Percentiles rank a stretch among this genome's conserved stretches.
phyloP scores from a whole-genome alignment of 2,329 filamentous ascomycete genomes.

The Alternaria incomplexa region DNA sequence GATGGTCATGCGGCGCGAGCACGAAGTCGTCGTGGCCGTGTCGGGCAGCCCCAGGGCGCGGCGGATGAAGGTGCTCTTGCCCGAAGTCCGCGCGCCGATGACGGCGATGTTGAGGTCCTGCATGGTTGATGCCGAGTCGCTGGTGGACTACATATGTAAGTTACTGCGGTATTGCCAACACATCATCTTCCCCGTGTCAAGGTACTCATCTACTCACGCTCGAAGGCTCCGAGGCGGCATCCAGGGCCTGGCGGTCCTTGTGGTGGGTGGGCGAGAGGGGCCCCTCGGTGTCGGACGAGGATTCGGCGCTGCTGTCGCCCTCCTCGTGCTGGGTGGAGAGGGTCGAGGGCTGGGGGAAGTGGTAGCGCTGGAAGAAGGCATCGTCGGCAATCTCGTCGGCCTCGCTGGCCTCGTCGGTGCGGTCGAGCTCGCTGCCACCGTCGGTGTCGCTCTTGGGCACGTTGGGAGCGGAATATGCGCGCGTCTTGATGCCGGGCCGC shows the following conservation, averaged over 20 bases:
- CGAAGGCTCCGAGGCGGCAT: slow-evolving; percentile 27
- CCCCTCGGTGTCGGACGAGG: slow-evolving; percentile 47
- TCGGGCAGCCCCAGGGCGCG: slow-evolving; percentile 61
- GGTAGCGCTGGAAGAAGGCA: slow-evolving; percentile 52
- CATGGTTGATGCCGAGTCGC: slow-evolving; percentile 43
- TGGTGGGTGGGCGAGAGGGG: slow-evolving; percentile 45
- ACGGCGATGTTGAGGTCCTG: slow-evolving; percentile 66
- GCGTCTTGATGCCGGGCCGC: slow-evolving; percentile 43
- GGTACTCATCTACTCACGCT: slow-evolving; percentile 39
- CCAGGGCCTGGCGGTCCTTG: slow-evolving; percentile 31
- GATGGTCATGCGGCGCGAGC: slow-evolving; percentile 62
- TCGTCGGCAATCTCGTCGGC: slow-evolving; percentile 48
- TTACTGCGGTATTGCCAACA: not conserved
- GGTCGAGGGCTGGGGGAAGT: slow-evolving; percentile 38
- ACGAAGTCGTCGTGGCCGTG: slow-evolving; percentile 50
- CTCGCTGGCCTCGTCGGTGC: slow-evolving; percentile 66
- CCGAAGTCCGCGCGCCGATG: slow-evolving; percentile 60
- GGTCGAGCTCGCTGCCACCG: slow-evolving; percentile 19
- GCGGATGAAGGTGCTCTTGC: slow-evolving; percentile 66
- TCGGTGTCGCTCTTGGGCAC: slow-evolving; percentile 36
- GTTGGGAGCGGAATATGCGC: slow-evolving; percentile 48
- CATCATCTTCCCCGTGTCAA: too few relatives aligned
- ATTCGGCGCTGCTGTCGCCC: slow-evolving; percentile 33
- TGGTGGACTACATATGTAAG: slow-evolving; percentile 28
- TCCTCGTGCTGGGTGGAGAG: slow-evolving; percentile 15